Conservation (phyloP, 371 early-diverging fungal genomes). For the Mortierella sp. region DNA sequence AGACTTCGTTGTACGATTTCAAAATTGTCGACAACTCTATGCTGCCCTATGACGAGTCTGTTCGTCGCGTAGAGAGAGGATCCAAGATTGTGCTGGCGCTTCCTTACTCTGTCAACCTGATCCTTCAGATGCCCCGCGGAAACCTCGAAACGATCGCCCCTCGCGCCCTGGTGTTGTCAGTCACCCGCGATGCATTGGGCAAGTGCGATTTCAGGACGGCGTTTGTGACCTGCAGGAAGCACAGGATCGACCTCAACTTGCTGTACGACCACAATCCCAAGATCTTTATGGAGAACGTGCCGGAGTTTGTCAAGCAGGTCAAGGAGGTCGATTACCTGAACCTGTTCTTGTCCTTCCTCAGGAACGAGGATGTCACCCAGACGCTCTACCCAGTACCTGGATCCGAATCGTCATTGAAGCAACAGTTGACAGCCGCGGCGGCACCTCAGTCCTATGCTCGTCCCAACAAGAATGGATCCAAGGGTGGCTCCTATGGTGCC, state of each 20-base stretch:
- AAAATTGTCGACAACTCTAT: slow-evolving; percentile 66
- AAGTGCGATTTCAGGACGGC: slow-evolving; percentile 83
- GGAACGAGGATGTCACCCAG: slow-evolving; percentile 64
- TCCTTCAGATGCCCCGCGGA: slow-evolving; percentile 97
- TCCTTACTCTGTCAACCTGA: slow-evolving; percentile 77
- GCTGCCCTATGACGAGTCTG: slow-evolving; percentile 78
- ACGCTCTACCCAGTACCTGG: slow-evolving; percentile 53
- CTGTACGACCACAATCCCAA: slow-evolving; percentile 84
- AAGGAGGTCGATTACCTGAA: slow-evolving; percentile 90
- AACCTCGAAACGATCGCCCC: slow-evolving; percentile 97
- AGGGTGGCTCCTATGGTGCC: slow-evolving; percentile 29
- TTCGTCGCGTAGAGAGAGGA: slow-evolving; percentile 93
- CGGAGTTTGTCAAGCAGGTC: slow-evolving; percentile 82
- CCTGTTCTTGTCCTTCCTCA: slow-evolving; percentile 88
- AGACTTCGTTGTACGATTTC: slow-evolving; percentile 56
- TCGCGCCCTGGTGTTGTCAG: slow-evolving; percentile 89
- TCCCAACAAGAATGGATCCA: slow-evolving; percentile 20
- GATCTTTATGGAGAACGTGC: slow-evolving; percentile 76
- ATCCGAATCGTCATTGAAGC: slow-evolving; percentile 32
- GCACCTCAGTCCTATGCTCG: slow-evolving; percentile 15
- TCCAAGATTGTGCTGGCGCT: slow-evolving; percentile 85
- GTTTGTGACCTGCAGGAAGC: slow-evolving; percentile 87
- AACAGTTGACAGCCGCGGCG: slow-evolving; percentile 8
- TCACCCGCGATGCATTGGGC: slow-evolving; percentile 81
- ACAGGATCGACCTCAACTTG: slow-evolving; percentile 95